Base-by-base conservation (phyloP, 129 eudicot species). In the Artemisia argyi region DNA sequence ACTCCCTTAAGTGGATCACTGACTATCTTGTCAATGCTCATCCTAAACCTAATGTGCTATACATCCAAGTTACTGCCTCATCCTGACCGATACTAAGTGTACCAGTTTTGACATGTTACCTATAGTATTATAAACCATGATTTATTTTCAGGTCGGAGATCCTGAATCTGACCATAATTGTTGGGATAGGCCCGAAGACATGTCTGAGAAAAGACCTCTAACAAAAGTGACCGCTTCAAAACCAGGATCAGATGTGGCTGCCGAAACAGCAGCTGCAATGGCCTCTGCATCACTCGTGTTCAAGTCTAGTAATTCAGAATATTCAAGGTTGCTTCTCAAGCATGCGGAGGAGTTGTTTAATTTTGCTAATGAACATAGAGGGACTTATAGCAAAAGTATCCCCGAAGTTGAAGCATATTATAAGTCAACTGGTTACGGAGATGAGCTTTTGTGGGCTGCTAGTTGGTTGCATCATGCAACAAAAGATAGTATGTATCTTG, bases 371-470 rank as follows among this genome's bases (percentile, higher is more conserved):
- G 75, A 80, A 17, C 4, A 91, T 62, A 81, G 96, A 84, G 90
- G 80, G 49, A 63, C 69, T 8, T 91, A 91, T 67, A 91, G 97
- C 52, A 26, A 48, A 22, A 86, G 74, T 70, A 80, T 88, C 64
- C 90, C 97, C n/a, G 72, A 82, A 59, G 96, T 91, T 63, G 76
- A 70, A 66, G 66, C 86, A 2, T 91, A 46, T 76, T 86, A 88
- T 69, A 80, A 84, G 52, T 91, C 97, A 14, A 91, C 92, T 14
- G 87, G 97, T 22, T 91, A 84, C 22, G 96, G 90, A 7, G 96
- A 91, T 62, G 97, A 91, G 85, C 92, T 91, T 82, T 71, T 91
- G 73, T 91, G 96, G 97, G 97, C 92, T 42, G 97, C 97, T 28
- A 75, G 85, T 58, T 91, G 97, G 97, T 90, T 91, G 10, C 88